Evolutionary conservation across 208 protist genomes (phyloP), one percentile per base, ranked within the genome.

Genomic region (Crithidia expoeki): DNA sequence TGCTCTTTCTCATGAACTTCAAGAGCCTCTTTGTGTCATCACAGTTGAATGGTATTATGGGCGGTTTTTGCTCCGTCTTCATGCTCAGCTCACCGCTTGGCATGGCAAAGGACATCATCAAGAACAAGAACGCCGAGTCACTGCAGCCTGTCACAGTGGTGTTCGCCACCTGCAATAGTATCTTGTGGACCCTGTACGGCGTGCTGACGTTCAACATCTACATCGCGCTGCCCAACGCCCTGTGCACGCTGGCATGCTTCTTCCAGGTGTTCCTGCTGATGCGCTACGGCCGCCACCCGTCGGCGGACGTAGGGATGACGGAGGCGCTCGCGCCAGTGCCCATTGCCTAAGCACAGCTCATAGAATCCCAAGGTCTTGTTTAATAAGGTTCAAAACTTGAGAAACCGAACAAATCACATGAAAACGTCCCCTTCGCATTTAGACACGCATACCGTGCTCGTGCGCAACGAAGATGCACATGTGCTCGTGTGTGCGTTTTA

Each of bases 21-120:
- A 51, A 61, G n/a, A 73, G 42, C 25, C 28, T 52, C 34, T 59
- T 21, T 27, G 38, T 67, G 27, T 49, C 82, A 1, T 46, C 58
- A 27, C 58, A 75, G 53, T 21, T 91, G 23, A 88, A 83, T 56
- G 86, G 83, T 50, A 34, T 89, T 49, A 68, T 76, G 42, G 83
- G 78, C 4, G 84, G 82, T 21, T 85, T 58, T 52, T 76, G 71
- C 42, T 81, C 72, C 33, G 80, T 92, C 9, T 74, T 87, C 53
- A 92, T 92, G 86, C 73, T 92, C 10, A 85, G 80, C 58, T 92
- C 86, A 1, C 86, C 86, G 23, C 78, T 92, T 2, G 80, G 67
- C 9, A 80, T 81, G 83, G 77, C 72, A 19, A 76, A 68, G 63
- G 59, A 76, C 63, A 92, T 92, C 59, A 86, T 92, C 52, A 72